Conservation (phyloP, 228 moss, liverwort and hornwort genomes). For the Sphagnum fallax region DNA sequence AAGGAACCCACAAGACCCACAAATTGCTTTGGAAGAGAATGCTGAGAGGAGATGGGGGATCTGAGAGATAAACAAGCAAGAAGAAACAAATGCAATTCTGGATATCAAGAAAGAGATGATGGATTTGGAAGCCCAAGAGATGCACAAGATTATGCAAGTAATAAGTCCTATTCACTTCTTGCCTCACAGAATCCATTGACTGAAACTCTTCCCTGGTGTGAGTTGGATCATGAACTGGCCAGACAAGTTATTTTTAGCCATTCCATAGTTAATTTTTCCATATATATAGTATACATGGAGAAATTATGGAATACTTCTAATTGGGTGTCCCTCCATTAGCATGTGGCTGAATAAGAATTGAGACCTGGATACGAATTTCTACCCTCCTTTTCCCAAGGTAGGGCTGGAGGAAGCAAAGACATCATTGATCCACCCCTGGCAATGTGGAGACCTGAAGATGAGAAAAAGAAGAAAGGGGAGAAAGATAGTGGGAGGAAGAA, state of each 20-base stretch:
- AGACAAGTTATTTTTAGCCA: no score
- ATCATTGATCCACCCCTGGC: conserved; percentile 69
- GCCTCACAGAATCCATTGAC: no score
- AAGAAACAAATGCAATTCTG: conserved; percentile 51
- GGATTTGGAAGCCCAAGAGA: conserved; percentile 88
- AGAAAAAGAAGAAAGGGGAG: conserved; percentile 41
- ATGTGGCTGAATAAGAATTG: conserved; percentile 63
- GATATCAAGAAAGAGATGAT: conserved; percentile 44
- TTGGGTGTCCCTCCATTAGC: conserved; percentile 25
- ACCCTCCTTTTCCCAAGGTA: conserved; percentile 62
- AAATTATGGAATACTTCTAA: no score
- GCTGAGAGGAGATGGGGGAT: conserved; percentile 36
- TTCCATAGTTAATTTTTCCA: no score
- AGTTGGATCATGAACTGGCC: no score
- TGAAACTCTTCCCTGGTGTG: no score
- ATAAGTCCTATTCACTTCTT: no score
- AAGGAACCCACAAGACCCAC: conserved; percentile 49
- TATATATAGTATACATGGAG: no score
- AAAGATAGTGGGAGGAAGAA: conserved; percentile 8
- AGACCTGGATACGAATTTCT: conserved; percentile 44
- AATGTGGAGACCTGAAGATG: conserved; percentile 62
- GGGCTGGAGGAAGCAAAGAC: conserved; percentile 69
- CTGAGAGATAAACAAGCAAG: conserved; percentile 45
- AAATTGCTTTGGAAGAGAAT: conserved; percentile 19
- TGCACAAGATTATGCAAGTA: conserved; percentile 76